phyloP scores from a whole-genome alignment of 257 asterid genomes.

The Apocynum venetum region DNA sequence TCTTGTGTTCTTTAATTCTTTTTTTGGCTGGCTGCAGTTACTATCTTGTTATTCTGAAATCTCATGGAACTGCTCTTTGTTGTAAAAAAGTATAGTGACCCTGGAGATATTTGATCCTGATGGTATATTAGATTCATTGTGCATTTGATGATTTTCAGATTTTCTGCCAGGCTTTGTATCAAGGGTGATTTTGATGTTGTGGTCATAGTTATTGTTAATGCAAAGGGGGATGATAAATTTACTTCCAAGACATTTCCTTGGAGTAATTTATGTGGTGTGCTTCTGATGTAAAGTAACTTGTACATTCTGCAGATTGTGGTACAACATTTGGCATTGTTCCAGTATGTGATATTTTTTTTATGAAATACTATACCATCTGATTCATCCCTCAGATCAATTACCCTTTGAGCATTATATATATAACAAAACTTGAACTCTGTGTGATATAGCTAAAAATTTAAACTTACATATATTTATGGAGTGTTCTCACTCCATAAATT shows the following conservation, averaged over 20 bases:
- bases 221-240: not conserved
- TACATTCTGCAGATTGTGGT: not conserved
- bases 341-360: not conserved
- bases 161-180: not conserved
- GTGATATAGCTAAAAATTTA: no score
- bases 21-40: not conserved
- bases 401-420: not conserved
- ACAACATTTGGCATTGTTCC: constrained; percentile 7
- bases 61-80: not conserved
- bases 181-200: not conserved
- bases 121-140: not conserved
- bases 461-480: no score
- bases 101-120: constrained; percentile 1
- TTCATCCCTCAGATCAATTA: not conserved
- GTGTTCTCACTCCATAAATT: no score
- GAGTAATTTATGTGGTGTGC: not conserved
- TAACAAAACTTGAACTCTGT: no score
- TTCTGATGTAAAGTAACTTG: not conserved
- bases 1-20: constrained; percentile 3
- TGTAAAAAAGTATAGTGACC: not conserved
- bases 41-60: not conserved
- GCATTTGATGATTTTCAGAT: not conserved
- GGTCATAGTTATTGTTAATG: constrained; percentile 7
- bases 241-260: not conserved
- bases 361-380: not conserved